Percentiles rank a stretch among this genome's conserved stretches.
Conservation (phyloP, 1,284 basidiomycete genomes). For the Boletus mariae region DNA sequence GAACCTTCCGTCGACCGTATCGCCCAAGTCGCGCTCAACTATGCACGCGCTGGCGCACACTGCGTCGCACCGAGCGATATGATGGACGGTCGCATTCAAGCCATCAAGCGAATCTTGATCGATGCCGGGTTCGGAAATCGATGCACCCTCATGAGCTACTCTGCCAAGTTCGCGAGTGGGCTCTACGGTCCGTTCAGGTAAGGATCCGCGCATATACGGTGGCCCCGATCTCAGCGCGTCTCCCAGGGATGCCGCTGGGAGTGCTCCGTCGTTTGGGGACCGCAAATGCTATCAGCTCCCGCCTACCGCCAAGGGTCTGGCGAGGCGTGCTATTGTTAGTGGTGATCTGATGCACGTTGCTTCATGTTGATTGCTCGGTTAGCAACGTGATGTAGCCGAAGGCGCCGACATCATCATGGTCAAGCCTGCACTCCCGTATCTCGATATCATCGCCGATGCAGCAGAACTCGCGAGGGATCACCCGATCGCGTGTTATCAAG, state of each 20-base stretch:
- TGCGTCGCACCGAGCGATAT: slow-evolving; percentile 99
- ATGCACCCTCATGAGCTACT: slow-evolving; percentile 94
- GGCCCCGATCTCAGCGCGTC: background rate
- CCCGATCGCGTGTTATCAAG: slow-evolving; percentile 93
- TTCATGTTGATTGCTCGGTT: slow-evolving; percentile 9
- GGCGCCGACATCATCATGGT: slow-evolving; percentile 99
- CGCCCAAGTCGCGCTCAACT: slow-evolving; percentile 88
- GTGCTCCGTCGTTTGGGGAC: slow-evolving; percentile 91
- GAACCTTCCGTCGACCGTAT: slow-evolving; percentile 79
- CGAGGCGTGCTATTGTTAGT: slow-evolving; percentile 87
- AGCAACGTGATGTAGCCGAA: slow-evolving; percentile 89
- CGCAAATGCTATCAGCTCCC: slow-evolving; percentile 98
- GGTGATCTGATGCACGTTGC: background rate
- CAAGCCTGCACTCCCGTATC: slow-evolving; percentile 93
- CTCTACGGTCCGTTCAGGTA: slow-evolving; percentile 97
- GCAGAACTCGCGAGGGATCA: slow-evolving; percentile 79
- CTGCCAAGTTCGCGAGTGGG: slow-evolving; percentile 98
- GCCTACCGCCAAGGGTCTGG: slow-evolving; percentile 83
- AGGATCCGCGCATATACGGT: slow-evolving; percentile 19
- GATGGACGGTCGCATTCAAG: slow-evolving; percentile 96
- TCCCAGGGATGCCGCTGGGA: slow-evolving; percentile 88
- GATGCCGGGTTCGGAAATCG: slow-evolving; percentile 81
- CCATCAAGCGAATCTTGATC: slow-evolving; percentile 86
- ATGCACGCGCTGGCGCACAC: slow-evolving; percentile 93
- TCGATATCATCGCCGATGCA: slow-evolving; percentile 93